These are phyloP conservation scores for Sporodiniella umbellata DNA, from an alignment of 371 early-diverging fungal genomes.

Conservation along the genomic window DNA sequence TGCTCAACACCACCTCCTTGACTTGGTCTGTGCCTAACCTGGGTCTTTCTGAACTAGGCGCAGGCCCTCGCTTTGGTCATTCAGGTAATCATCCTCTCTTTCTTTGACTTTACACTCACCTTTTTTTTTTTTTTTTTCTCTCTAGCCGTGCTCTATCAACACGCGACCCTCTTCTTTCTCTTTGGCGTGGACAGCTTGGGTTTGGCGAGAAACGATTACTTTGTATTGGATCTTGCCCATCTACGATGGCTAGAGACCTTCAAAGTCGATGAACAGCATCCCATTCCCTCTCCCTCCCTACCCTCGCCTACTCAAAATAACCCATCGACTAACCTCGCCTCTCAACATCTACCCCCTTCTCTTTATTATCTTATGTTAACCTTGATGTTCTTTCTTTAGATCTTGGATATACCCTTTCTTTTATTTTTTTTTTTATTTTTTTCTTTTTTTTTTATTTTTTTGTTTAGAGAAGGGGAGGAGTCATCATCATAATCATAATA, in stretches of 20 bases:
- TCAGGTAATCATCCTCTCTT: constrained; percentile 17
- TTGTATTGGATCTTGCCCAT: constrained; percentile 9
- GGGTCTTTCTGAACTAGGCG: neutral
- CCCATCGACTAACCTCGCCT: no score
- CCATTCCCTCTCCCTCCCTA: no score
- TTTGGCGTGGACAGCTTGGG: constrained; percentile 17
- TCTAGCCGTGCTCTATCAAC: constrained; percentile 7
- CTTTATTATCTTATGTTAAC: no score
- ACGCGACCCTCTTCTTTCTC: constrained; percentile 11
- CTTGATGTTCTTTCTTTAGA: no score
- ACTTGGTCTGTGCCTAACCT: constrained; percentile 6
- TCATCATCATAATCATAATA: no score
- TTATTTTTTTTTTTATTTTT: no score
- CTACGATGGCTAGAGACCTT: constrained; percentile 9
- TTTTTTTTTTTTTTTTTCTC: no score
- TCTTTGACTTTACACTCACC: neutral
- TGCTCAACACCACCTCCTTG: constrained; percentile 12
- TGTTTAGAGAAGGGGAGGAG: no score
- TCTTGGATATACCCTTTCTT: no score
- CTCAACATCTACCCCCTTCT: no score
- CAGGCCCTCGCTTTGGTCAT: constrained; percentile 18
- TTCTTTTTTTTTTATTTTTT: no score
- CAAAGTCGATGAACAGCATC: constrained; percentile 7
- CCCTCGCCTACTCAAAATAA: no score
- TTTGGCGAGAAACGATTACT: constrained; percentile 13